Conservation (phyloP, 352 stramenopile species). For the Phytophthora pistaciae region DNA sequence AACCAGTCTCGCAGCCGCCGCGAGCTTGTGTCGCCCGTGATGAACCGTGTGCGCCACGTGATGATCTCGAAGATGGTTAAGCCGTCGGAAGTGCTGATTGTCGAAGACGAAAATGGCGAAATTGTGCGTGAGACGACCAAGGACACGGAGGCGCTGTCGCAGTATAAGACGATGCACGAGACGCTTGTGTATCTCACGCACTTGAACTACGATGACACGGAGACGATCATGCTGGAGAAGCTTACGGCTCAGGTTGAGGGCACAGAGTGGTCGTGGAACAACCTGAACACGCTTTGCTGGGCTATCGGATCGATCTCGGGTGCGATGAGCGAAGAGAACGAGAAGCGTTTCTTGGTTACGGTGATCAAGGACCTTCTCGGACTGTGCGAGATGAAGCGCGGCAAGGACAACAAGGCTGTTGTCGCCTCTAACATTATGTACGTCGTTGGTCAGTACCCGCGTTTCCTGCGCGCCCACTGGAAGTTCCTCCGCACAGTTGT, state of each 20-base stretch:
- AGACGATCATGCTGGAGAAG: conserved; percentile 99
- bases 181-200: conserved; percentile 99
- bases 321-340: conserved; percentile 99
- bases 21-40: conserved; percentile 84
- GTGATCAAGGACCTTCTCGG: conserved; percentile 99
- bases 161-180: conserved; percentile 99
- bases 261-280: conserved; percentile 96
- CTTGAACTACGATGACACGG: conserved; percentile 99
- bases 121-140: conserved; percentile 98
- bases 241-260: conserved; percentile 93
- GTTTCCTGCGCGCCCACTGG: conserved; percentile 99
- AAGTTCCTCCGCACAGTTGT: conserved; percentile 99
- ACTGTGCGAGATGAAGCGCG: conserved; percentile 98
- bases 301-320: conserved; percentile 99
- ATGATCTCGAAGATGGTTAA: conserved; percentile 99
- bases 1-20: conserved; percentile 63
- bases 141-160: conserved; percentile 98
- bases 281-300: conserved; percentile 99
- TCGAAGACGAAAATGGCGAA: conserved; percentile 99
- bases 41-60: conserved; percentile 96
- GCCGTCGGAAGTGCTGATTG: conserved; percentile 99
- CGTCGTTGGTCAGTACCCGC: conserved; percentile 99
- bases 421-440: conserved; percentile 99
- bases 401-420: conserved; percentile 99
- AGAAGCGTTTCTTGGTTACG: conserved; percentile 99